Evolutionary conservation across 2,329 filamentous ascomycete species (phyloP).

Genomic region (Fusarium heterosporum): DNA sequence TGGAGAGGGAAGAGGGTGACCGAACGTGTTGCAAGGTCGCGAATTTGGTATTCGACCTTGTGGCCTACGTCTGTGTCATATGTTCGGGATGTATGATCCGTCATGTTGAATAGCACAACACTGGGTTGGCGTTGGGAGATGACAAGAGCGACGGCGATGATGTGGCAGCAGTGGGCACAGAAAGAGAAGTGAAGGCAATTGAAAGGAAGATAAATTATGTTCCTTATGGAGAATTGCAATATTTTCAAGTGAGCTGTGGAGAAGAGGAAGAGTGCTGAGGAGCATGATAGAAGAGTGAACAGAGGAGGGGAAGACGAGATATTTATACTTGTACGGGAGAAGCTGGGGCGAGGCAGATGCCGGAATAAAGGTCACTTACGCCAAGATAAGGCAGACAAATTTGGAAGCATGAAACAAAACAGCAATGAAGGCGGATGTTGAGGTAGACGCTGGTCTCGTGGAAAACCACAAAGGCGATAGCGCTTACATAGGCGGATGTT

Average conservation of each 20-base stretch:
- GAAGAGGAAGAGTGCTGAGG: background rate
- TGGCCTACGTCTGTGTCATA: slow-evolving; percentile 54
- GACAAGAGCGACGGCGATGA: background rate
- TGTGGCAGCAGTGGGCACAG: background rate
- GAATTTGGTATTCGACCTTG: slow-evolving; percentile 65
- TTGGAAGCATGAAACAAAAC: background rate
- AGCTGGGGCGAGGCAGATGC: slow-evolving; percentile 7
- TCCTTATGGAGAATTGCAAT: background rate
- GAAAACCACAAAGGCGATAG: background rate
- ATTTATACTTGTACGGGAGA: slow-evolving; percentile 41
- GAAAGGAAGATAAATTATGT: background rate
- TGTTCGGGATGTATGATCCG: background rate
- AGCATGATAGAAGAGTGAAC: slow-evolving; percentile 23
- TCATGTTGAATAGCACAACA: slow-evolving; percentile 3
- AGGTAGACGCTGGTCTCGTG: background rate
- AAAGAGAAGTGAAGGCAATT: background rate
- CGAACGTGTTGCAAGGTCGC: slow-evolving; percentile 67
- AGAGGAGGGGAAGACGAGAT: slow-evolving; percentile 32
- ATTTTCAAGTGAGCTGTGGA: background rate
- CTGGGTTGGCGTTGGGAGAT: background rate
- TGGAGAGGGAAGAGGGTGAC: slow-evolving; percentile 72
- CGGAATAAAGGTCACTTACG: slow-evolving; percentile 18
- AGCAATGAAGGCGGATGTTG: background rate
- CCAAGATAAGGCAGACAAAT: slow-evolving; percentile 14
- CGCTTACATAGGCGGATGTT: slow-evolving; percentile 4